Evolutionary conservation across 2,329 filamentous ascomycete genomes (phyloP).

Genomic region (Pseudogymnoascus sp.): DNA sequence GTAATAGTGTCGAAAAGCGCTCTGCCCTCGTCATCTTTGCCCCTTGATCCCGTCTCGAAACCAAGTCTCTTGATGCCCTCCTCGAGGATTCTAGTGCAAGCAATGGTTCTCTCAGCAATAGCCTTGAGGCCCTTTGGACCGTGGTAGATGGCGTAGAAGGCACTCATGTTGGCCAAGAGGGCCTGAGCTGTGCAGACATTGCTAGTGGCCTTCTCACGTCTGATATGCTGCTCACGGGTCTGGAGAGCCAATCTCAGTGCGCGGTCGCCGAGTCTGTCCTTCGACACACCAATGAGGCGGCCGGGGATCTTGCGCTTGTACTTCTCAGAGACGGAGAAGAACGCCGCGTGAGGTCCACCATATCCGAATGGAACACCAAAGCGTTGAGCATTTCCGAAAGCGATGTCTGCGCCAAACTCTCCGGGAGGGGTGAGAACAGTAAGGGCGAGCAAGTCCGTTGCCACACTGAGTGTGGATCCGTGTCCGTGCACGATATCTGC

Average conservation of each 20-base stretch:
- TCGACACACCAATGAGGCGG: conserved; percentile 81
- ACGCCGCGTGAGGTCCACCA: conserved; percentile 91
- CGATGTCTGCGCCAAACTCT: conserved; percentile 91
- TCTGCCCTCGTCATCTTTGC: conserved; percentile 46
- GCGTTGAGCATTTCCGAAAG: conserved; percentile 85
- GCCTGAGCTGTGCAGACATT: conserved; percentile 97
- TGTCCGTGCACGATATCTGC: conserved; percentile 69
- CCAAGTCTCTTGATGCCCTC: conserved; percentile 55
- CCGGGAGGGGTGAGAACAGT: conserved; percentile 83
- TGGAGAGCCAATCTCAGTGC: conserved; percentile 81
- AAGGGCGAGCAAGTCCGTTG: conserved; percentile 80
- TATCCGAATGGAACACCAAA: conserved; percentile 89
- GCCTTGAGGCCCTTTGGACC: conserved; percentile 74
- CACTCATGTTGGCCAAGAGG: conserved; percentile 88
- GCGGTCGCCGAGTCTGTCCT: conserved; percentile 74
- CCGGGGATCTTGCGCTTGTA: conserved; percentile 93
- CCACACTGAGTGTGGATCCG: conserved; percentile 74
- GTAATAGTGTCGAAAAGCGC: conserved; percentile 76
- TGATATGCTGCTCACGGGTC: conserved; percentile 92
- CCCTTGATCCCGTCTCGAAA: conserved; percentile 52
- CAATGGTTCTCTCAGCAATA: conserved; percentile 72
- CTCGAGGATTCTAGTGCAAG: conserved; percentile 62
- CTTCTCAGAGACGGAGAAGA: conserved; percentile 86
- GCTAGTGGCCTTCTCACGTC: conserved; percentile 92
- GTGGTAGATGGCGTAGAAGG: conserved; percentile 91